Conservation (phyloP, 768 basidiomycete species). For the Mycena rebaudengoi region DNA sequence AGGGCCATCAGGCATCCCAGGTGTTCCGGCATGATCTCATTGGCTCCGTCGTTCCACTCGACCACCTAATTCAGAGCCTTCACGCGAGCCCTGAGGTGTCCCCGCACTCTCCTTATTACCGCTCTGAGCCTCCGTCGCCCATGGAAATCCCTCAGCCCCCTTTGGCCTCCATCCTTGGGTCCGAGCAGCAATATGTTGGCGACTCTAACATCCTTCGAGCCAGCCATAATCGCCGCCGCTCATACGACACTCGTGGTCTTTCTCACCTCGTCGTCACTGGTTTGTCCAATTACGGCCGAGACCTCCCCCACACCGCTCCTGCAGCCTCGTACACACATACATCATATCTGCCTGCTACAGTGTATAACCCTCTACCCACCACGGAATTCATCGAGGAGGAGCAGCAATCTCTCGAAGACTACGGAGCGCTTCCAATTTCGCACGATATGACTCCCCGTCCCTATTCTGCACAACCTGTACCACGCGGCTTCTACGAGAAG, state of each 20-base stretch:
- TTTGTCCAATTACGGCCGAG: conserved; percentile 24
- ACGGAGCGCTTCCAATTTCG: conserved; percentile 31
- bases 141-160: conserved; percentile 53
- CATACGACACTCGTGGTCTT: conserved; percentile 14
- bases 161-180: conserved; percentile 37
- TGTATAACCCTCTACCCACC: conserved; percentile 1
- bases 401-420: conserved; percentile 26
- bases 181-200: conserved; percentile 38
- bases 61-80: conserved; percentile 61
- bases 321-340: conserved; percentile 28
- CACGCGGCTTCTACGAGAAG: conserved; percentile 36
- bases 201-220: conserved; percentile 20
- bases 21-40: conserved; percentile 71
- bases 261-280: conserved; percentile 25
- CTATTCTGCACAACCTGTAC: conserved; percentile 36
- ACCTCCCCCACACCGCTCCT: conserved; percentile 35
- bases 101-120: conserved; percentile 47
- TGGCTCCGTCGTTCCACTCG: conserved; percentile 69
- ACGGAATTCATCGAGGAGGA: conserved; percentile 6
- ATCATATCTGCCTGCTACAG: conserved; percentile 13
- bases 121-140: conserved; percentile 38
- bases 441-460: conserved; percentile 37
- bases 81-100: conserved; percentile 41
- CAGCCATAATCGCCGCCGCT: conserved; percentile 19
- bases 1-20: conserved; percentile 71